Base-by-base conservation (phyloP, 2,329 filamentous ascomycete species). In the Uncinocarpus reesii region DNA sequence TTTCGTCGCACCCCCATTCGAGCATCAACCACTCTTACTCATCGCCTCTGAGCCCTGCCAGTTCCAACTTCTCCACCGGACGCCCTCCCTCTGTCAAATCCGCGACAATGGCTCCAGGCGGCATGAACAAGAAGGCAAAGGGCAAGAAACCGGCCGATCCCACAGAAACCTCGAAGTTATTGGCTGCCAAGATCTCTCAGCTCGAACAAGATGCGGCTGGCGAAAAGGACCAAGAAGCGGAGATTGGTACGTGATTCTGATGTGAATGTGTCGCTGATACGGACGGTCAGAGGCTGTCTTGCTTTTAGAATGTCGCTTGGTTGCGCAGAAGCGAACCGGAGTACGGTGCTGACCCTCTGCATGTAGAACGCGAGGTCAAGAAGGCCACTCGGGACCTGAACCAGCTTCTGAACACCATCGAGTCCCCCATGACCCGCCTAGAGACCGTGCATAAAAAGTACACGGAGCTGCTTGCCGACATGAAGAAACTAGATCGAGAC, bases 401-500 rank as follows among this genome's bases (percentile, higher is more conserved):
- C 56, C 85, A 86, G 58, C 81, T 93, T 54, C 83, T 95, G 44
- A 79, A 73, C 56, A 86, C 84, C 53, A 92, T 94, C 67, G 90
- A 95, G 76, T 87, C 86, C 57, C 86, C 92, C 47, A 78, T 94
- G 71, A 86, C 86, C 58, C 92, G 92, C 62, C 86, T 96, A 56
- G 90, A 96, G 48, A 80, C 86, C 43, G 78, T 96, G 10, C 86
- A 90, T 58, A 90, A 86, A 62, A 86, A 88, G 60, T 95, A 92
- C 57, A 88, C 86, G 52, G 89, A 96, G 60, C 78, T 96, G 3
- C 74, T 96, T 50, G 83, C 86, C 47, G 89, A 95, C 52, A 94
- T 96, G 87, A 95, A 95, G 68, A 83, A 89, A 48, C 77, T 94
- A 52, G 90, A 98, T 65, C 83, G 89, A 52, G 92, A 98, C 54